Evolutionary conservation across 2,329 filamentous ascomycete species (phyloP), one percentile per base, ranked within the genome.

Genomic region (Hymenoscyphus fraxineus): DNA sequence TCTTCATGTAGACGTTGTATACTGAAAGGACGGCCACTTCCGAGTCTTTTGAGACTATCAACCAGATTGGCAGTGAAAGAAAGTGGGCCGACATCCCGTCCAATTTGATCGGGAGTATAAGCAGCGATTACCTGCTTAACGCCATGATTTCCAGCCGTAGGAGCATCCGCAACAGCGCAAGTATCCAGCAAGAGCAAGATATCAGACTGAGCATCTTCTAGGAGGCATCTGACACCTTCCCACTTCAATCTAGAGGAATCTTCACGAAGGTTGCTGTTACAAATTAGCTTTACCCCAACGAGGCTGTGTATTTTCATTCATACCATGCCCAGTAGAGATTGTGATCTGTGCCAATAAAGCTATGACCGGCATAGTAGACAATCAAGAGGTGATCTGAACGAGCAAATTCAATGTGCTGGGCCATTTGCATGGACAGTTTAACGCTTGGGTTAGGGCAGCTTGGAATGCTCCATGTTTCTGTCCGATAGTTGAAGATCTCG

Each of bases 261-360:
- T 66, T 84, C 82, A 58, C 81, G 79, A 56, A 80, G 67, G 75
- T 85, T 85, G 76, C 86, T 88, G 73, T 60, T 58, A 56, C 41
- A 64, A 66, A 72, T 83, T 73, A 82, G 79, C 65, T 64, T 65
- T 64, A 35, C 59, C 61, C 61, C 59, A 27, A 68, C 68, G 68
- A 72, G 69, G 70, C 70, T 73, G 63, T 60, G 60, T 51, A 65
- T 66, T 15, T 59, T 58, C 19, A 54, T 66, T 81, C 85, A 79
- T 80, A 89, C 86, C 84, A 85, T 64, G 86, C 85, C 86, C 86
- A 89, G 74, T 87, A 88, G 32, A 88, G 77, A 74, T 88, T 84
- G 70, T 82, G 82, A 73, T 88, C 84, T 12, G 79, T 69, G n/a
- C 82, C 82, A 47, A 84, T 77, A 70, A 82, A 87, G 68, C 85